A percentile compares a stretch with the other conserved stretches of the same genome.
phyloP scores from a whole-genome alignment of 108 stramenopile species.

The Aureococcus anophagefferens region DNA sequence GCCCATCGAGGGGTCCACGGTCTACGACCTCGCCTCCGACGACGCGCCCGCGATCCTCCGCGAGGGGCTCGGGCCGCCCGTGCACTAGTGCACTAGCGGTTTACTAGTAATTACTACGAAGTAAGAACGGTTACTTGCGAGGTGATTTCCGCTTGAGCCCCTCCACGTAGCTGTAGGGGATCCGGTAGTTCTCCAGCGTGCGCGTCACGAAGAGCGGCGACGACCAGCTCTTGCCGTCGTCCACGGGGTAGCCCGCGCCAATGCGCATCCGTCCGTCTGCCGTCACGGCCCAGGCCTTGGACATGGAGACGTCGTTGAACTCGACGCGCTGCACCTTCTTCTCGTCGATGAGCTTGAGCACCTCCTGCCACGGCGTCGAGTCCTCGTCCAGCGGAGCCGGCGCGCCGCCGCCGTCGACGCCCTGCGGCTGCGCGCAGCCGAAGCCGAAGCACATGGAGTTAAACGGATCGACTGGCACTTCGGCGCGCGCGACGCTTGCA shows the following conservation, averaged over 20 bases:
- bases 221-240: background rate
- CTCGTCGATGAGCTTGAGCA: background rate
- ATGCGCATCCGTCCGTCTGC: background rate
- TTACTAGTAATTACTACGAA: too few species aligned
- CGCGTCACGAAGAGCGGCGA: background rate
- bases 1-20: slow-evolving; percentile 9
- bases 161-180: background rate
- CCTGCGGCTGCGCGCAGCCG: background rate
- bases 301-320: background rate
- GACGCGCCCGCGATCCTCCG: too few species aligned
- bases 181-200: background rate
- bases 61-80: too few species aligned
- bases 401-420: background rate
- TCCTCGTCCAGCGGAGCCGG: background rate
- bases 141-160: background rate
- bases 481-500: too few species aligned
- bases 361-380: background rate
- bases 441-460: background rate
- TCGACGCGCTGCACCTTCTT: background rate
- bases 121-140: too few species aligned
- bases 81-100: too few species aligned
- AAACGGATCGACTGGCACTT: background rate
- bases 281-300: background rate
- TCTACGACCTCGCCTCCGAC: slow-evolving; percentile 8
- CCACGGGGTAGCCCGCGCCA: background rate